Percentiles rank a stretch among this genome's conserved stretches.
Conservation (phyloP, 352 stramenopile genomes). For the Pythium graminicola region DNA sequence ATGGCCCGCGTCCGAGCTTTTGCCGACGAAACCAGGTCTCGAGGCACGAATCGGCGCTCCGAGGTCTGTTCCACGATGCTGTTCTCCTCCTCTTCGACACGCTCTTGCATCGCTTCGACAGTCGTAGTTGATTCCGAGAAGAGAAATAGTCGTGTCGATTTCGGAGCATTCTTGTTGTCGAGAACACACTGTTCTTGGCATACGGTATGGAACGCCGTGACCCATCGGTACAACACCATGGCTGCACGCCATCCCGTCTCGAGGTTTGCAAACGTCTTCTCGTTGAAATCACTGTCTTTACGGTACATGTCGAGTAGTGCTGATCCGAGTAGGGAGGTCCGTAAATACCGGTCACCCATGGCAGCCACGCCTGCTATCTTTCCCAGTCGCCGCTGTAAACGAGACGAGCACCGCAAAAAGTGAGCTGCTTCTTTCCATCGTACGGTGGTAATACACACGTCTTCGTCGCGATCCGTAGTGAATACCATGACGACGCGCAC, state of each 20-base stretch:
- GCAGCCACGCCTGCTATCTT: constrained; percentile 34
- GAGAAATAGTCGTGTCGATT: constrained; percentile 26
- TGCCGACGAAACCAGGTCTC: constrained; percentile 30
- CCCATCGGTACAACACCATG: constrained; percentile 50
- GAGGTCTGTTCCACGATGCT: constrained; percentile 24
- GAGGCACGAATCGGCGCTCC: constrained; percentile 57
- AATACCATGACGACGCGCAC: constrained; percentile 68
- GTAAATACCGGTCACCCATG: constrained; percentile 31
- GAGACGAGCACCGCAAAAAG: constrained; percentile 43
- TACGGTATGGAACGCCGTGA: constrained; percentile 39
- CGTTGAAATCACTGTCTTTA: constrained; percentile 42
- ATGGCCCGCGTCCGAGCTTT: constrained; percentile 45
- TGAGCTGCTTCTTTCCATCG: constrained; percentile 57
- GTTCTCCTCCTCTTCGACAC: constrained; percentile 29
- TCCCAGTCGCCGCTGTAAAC: constrained; percentile 45
- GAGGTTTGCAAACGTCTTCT: constrained; percentile 40
- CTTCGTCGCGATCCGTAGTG: constrained; percentile 43
- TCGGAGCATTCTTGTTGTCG: constrained; percentile 5
- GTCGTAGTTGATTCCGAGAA: constrained; percentile 30
- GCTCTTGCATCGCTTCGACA: constrained; percentile 35
- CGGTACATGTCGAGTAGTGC: constrained; percentile 40
- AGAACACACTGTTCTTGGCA: constrained; percentile 39
- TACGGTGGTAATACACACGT: constrained; percentile 42
- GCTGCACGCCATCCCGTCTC: constrained; percentile 44
- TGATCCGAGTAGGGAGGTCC: constrained; percentile 29